Conservation (phyloP, 2,329 filamentous ascomycete genomes). For the Emericellopsis atlantica region DNA sequence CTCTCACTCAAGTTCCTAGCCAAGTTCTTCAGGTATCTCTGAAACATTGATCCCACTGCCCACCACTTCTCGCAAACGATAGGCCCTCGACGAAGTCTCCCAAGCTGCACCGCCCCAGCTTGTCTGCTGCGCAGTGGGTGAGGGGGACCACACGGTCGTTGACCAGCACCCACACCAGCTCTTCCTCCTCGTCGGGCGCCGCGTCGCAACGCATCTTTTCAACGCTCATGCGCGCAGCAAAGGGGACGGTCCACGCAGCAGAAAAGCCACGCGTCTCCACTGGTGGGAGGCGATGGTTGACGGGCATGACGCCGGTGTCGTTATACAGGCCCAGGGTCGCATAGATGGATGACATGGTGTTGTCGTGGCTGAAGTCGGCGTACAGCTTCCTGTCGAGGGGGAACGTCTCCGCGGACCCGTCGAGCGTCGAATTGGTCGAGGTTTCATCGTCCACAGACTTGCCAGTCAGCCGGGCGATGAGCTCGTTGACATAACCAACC, state of each 20-base stretch:
- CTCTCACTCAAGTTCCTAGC: too few relatives aligned
- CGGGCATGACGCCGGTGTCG: slow-evolving; percentile 39
- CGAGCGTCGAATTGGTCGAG: slow-evolving; percentile 65
- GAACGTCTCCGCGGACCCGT: slow-evolving; percentile 55
- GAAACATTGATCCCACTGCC: slow-evolving; percentile 57
- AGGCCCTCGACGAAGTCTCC: slow-evolving; percentile 62
- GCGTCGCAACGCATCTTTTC: slow-evolving; percentile 68
- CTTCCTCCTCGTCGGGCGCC: slow-evolving; percentile 27
- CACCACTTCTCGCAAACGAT: slow-evolving; percentile 58
- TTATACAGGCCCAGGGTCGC: slow-evolving; percentile 72
- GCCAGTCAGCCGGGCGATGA: slow-evolving; percentile 66
- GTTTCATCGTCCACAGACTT: slow-evolving; percentile 60
- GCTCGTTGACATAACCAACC: slow-evolving; percentile 78
- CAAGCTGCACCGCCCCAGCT: slow-evolving; percentile 57
- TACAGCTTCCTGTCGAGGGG: slow-evolving; percentile 59
- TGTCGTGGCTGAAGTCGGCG: slow-evolving; percentile 88
- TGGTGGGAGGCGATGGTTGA: slow-evolving; percentile 34
- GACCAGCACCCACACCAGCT: slow-evolving; percentile 66
- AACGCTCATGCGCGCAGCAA: slow-evolving; percentile 69
- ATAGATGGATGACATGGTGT: slow-evolving; percentile 68
- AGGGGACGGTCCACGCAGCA: slow-evolving; percentile 69
- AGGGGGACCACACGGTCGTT: slow-evolving; percentile 74
- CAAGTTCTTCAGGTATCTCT: not conserved
- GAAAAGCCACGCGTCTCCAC: slow-evolving; percentile 54
- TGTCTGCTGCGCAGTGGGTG: slow-evolving; percentile 56